phyloP scores from a whole-genome alignment of 495 filamentous ascomycete genomes.

The Ramalina intermedia region DNA sequence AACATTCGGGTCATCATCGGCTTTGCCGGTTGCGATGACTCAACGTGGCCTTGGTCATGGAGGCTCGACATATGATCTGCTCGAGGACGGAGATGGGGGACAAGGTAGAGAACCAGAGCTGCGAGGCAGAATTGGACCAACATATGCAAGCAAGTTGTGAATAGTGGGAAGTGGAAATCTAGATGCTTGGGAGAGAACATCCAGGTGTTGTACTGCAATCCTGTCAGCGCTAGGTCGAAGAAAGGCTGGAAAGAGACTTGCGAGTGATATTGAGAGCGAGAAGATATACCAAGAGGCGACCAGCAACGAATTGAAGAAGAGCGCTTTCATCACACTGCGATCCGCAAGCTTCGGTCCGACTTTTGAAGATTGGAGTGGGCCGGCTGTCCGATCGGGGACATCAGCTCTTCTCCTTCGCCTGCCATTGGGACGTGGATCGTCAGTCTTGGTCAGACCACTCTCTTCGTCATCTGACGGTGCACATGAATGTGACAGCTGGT shows the following conservation, averaged over 20 bases:
- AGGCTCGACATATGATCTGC: slow-evolving; percentile 27
- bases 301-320: slow-evolving; percentile 56
- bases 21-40: slow-evolving; percentile 29
- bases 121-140: slow-evolving; percentile 83
- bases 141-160: slow-evolving; percentile 94
- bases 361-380: slow-evolving; percentile 26
- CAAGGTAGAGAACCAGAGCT: slow-evolving; percentile 60
- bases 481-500: slow-evolving; percentile 47
- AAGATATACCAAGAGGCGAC: slow-evolving; percentile 91
- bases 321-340: slow-evolving; percentile 48
- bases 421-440: slow-evolving; percentile 49
- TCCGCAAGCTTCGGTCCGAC: slow-evolving; percentile 37
- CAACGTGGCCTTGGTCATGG: slow-evolving; percentile 29
- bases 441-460: slow-evolving; percentile 62
- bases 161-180: slow-evolving; percentile 88
- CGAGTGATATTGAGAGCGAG: slow-evolving; percentile 85
- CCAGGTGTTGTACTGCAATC: slow-evolving; percentile 91
- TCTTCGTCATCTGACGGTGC: slow-evolving; percentile 80
- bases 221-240: not conserved
- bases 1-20: slow-evolving; percentile 84
- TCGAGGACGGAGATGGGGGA: slow-evolving; percentile 72
- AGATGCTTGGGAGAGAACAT: slow-evolving; percentile 85
- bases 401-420: slow-evolving; percentile 51
- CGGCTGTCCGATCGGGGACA: slow-evolving; percentile 60
- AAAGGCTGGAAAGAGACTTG: slow-evolving; percentile 31